Percentiles rank a stretch among this genome's conserved stretches.
Conservation (phyloP, 306 rosid species). For the Vicia sativa region DNA sequence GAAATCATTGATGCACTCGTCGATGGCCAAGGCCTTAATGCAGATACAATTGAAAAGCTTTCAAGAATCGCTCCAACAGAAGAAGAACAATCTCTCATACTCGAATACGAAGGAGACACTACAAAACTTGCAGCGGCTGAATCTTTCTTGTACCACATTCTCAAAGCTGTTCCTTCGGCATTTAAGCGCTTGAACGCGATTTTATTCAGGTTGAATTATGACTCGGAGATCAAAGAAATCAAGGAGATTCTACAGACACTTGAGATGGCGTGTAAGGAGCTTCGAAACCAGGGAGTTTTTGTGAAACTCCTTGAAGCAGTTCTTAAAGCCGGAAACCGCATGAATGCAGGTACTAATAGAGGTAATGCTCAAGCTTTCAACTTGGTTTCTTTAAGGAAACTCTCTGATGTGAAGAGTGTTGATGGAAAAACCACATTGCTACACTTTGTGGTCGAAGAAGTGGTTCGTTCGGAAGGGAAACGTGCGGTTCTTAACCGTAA, state of each 20-base stretch:
- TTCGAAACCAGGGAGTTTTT: conserved; percentile 72
- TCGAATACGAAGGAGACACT: conserved; percentile 64
- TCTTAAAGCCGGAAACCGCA: conserved; percentile 90
- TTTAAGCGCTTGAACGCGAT: conserved; percentile 74
- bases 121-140: conserved; percentile 77
- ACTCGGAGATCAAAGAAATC: conserved; percentile 55
- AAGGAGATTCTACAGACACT: conserved; percentile 64
- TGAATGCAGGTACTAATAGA: conserved; percentile 93
- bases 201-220: conserved; percentile 69
- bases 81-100: conserved; percentile 71
- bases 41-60: conserved; percentile 81
- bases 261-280: conserved; percentile 83
- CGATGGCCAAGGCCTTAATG: conserved; percentile 74
- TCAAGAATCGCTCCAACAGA: conserved; percentile 65
- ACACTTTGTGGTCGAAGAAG: conserved; percentile 94
- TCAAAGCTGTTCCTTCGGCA: conserved; percentile 81
- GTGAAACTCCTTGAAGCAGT: conserved; percentile 90
- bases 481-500: conserved; percentile 64
- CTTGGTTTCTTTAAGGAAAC: conserved; percentile 78
- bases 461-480: conserved; percentile 87
- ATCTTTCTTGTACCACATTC: conserved; percentile 68
- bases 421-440: conserved; percentile 93
- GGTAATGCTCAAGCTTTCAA: conserved; percentile 97
- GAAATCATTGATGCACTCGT: conserved; percentile 66
- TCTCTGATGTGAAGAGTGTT: conserved; percentile 80